phyloP scores from a whole-genome alignment of 73 alveolate genomes.

The Stentor coeruleus region DNA sequence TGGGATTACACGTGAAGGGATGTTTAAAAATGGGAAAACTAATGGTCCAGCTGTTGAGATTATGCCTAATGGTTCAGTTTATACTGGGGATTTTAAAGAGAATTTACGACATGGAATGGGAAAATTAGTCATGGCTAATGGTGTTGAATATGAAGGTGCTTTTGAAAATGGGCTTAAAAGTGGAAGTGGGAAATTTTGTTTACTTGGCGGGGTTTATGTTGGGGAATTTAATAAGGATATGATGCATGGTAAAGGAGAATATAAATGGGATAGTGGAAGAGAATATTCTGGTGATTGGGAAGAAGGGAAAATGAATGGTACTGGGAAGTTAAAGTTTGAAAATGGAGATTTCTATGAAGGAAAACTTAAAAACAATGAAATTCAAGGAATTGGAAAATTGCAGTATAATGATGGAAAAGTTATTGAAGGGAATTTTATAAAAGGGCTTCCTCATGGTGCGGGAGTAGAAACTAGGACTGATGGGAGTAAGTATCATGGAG shows the following conservation, averaged over 20 bases:
- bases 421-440: neutral
- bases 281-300: neutral
- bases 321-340: conserved; percentile 27
- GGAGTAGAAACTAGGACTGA: neutral
- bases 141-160: neutral
- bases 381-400: neutral
- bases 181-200: neutral
- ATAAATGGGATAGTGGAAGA: neutral
- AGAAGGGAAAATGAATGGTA: conserved; percentile 29
- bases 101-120: conserved; percentile 12
- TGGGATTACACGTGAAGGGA: neutral
- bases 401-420: neutral
- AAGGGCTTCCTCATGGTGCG: neutral
- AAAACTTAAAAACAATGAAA: neutral
- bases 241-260: neutral
- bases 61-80: neutral
- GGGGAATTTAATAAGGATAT: neutral
- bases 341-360: conserved; percentile 18
- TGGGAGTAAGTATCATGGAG: neutral
- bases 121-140: neutral
- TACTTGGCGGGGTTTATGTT: neutral
- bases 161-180: conserved; percentile 3
- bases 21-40: neutral
- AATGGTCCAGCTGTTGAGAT: neutral
- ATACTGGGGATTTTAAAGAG: neutral